These are phyloP conservation scores for Microbotryum saponariae DNA, from an alignment of 1,284 basidiomycete genomes.

Conservation along the genomic window DNA sequence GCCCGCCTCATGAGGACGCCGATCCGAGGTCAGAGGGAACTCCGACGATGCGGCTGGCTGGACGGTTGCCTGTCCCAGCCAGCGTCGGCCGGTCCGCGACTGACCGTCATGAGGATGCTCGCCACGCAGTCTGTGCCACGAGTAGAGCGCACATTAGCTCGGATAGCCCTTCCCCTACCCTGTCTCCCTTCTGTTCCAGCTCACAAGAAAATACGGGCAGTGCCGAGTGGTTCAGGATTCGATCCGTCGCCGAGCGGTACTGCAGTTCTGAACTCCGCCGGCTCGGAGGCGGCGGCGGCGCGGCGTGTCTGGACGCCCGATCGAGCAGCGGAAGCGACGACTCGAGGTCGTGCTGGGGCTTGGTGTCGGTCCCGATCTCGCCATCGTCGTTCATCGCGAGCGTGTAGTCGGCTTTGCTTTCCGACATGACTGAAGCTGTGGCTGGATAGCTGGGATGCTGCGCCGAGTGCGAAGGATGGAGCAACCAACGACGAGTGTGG, in stretches of 20 bases:
- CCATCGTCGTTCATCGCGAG: conserved; percentile 21
- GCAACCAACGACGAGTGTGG: too few species aligned
- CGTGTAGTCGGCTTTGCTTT: conserved; percentile 23
- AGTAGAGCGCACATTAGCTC: too few species aligned
- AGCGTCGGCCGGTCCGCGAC: conserved; percentile 30
- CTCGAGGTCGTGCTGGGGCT: too few species aligned
- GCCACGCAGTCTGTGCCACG: conserved; percentile 60
- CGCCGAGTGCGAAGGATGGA: too few species aligned
- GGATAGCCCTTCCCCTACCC: too few species aligned
- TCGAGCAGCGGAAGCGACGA: not conserved
- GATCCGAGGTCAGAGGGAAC: not conserved
- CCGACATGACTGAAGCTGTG: not conserved
- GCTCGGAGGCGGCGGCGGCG: not conserved
- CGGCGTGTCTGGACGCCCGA: not conserved
- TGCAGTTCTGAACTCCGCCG: not conserved
- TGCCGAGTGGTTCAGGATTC: conserved; percentile 44
- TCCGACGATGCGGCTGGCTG: not conserved
- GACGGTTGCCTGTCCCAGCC: not conserved
- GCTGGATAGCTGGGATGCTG: too few species aligned
- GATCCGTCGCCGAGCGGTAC: not conserved
- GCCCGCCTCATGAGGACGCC: too few species aligned
- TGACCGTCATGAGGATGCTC: conserved; percentile 92
- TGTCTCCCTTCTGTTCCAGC: too few species aligned
- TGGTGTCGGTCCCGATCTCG: not conserved
- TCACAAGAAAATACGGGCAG: conserved; percentile 67